phyloP scores from a whole-genome alignment of 2,329 filamentous ascomycete genomes.

The Hymenoscyphus scutula region DNA sequence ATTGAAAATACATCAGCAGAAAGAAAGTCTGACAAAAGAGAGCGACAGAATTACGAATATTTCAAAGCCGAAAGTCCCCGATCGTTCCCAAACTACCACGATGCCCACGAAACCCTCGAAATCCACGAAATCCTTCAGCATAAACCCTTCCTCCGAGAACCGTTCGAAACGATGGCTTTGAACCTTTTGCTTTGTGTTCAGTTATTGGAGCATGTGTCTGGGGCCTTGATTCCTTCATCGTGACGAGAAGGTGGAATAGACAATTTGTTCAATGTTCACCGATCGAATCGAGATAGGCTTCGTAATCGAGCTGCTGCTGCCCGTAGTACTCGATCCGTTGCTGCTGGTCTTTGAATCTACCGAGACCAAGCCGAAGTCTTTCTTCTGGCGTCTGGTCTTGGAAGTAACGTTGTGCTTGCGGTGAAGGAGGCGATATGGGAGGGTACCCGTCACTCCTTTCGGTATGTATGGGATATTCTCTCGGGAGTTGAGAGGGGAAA shows the following conservation, averaged over 20 bases:
- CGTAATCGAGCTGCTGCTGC: background rate
- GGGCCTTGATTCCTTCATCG: background rate
- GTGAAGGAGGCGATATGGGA: background rate
- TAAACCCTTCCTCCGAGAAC: background rate
- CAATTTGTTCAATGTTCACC: background rate
- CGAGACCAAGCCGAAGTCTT: slow-evolving; percentile 1
- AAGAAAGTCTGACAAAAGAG: background rate
- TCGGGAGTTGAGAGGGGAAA: background rate
- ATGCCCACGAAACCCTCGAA: too few species aligned
- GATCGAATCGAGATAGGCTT: background rate
- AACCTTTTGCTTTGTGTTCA: background rate
- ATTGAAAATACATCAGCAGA: background rate
- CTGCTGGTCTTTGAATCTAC: background rate
- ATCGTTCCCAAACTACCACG: background rate
- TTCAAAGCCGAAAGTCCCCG: background rate
- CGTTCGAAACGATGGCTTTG: background rate
- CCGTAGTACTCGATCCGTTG: background rate
- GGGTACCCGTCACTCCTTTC: background rate
- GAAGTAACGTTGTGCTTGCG: slow-evolving; percentile 3
- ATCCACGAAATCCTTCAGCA: too few species aligned
- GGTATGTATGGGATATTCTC: background rate
- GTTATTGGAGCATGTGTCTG: background rate
- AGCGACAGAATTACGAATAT: background rate
- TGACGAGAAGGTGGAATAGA: background rate
- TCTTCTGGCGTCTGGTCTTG: background rate